Percentiles rank a stretch among this genome's conserved stretches.
These are phyloP conservation scores for Leishmania arabica DNA, from an alignment of 208 protist genomes.

Conservation along the genomic window DNA sequence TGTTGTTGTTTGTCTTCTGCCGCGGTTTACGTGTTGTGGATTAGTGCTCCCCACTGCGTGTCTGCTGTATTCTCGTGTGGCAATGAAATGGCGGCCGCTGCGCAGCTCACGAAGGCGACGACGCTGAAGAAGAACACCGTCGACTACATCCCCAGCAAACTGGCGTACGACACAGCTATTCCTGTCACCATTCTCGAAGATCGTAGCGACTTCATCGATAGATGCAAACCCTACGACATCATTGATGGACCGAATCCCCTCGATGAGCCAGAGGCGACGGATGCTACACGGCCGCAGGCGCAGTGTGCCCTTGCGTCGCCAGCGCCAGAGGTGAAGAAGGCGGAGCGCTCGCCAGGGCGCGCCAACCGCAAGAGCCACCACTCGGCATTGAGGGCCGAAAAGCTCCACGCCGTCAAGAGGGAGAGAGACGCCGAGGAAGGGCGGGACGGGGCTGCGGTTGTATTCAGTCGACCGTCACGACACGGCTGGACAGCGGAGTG, in stretches of 20 bases:
- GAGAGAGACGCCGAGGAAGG: constrained; percentile 2
- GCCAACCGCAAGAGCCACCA: constrained; percentile 11
- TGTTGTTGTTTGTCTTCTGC: not conserved
- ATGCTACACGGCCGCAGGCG: not conserved
- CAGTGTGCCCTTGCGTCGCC: not conserved
- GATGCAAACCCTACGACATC: constrained; percentile 69
- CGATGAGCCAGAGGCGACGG: constrained; percentile 20
- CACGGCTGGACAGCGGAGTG: constrained; percentile 37
- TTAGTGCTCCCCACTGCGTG: constrained; percentile 2
- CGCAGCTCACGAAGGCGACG: not conserved
- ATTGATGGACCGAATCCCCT: constrained; percentile 63
- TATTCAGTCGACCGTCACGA: constrained; percentile 20
- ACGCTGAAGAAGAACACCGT: constrained; percentile 42
- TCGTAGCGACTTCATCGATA: constrained; percentile 34
- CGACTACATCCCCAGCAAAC: constrained; percentile 53
- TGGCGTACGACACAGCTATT: constrained; percentile 60
- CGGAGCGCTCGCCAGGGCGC: not conserved
- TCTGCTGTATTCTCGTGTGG: not conserved
- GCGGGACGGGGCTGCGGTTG: not conserved
- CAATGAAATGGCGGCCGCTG: not conserved
- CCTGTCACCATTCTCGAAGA: constrained; percentile 49
- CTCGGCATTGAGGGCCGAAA: constrained; percentile 10
- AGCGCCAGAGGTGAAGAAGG: not conserved
- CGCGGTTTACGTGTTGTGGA: not conserved
- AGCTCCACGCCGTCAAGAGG: not conserved